Conservation (phyloP, 176 grass and related monocot species). For the Carex myosuroides region DNA sequence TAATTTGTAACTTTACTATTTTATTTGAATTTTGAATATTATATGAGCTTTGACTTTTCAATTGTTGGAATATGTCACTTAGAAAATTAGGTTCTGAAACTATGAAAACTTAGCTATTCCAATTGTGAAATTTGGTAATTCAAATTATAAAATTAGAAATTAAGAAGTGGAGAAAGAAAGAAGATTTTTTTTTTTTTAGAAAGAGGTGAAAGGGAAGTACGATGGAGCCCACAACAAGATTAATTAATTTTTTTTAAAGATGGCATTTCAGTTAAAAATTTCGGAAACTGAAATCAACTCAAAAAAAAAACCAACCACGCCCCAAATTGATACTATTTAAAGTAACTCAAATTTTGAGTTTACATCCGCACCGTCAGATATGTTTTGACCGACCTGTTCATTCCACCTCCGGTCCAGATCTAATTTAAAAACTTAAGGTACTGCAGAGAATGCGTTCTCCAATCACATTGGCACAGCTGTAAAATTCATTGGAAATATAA, state of each 20-base stretch:
- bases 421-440: too few relatives aligned
- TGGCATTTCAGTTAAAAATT: neutral
- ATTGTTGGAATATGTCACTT: too few relatives aligned
- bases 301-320: neutral
- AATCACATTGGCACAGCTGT: conserved; percentile 16
- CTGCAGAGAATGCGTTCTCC: too few relatives aligned
- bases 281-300: neutral
- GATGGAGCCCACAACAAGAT: neutral
- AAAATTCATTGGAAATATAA: conserved; percentile 2
- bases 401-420: too few relatives aligned
- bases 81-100: neutral
- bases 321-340: too few relatives aligned
- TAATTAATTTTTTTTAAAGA: too few relatives aligned
- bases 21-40: too few relatives aligned
- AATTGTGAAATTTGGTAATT: neutral
- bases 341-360: too few relatives aligned
- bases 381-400: too few relatives aligned
- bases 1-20: too few relatives aligned
- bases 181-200: neutral
- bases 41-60: too few relatives aligned
- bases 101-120: neutral
- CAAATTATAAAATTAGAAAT: neutral
- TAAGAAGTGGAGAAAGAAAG: neutral
- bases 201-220: neutral
- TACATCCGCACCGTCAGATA: too few relatives aligned